Evolutionary conservation across 345 rosid genomes (phyloP).

Genomic region (Euphorbia peplus): DNA sequence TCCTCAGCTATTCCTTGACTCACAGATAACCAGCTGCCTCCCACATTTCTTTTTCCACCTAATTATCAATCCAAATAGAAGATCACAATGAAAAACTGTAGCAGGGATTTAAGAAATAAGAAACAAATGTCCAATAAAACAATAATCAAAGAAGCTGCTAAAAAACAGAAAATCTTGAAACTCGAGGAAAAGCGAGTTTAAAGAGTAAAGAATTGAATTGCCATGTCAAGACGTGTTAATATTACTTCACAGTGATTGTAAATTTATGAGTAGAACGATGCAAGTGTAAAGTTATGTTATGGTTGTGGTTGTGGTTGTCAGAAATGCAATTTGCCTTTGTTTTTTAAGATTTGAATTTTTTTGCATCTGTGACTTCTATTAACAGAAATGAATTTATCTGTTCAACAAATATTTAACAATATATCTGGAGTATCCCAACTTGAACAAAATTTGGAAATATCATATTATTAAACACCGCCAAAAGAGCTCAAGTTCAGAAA

Average conservation of each 20-base stretch:
- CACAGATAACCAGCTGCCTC: conserved; percentile 96
- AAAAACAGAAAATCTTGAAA: neutral
- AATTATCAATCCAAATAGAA: conserved; percentile 22
- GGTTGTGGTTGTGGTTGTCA: neutral
- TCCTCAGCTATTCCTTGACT: conserved; percentile 98
- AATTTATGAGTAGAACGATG: neutral
- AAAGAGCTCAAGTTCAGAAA: too few relatives aligned
- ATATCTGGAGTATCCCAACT: neutral
- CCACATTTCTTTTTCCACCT: conserved; percentile 82
- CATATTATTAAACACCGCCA: neutral
- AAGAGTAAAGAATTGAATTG: too few relatives aligned
- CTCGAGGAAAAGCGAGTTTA: neutral
- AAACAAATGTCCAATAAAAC: neutral
- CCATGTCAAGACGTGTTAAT: neutral
- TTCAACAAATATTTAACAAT: neutral
- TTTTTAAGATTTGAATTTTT: neutral
- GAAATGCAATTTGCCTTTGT: neutral
- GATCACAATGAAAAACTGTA: conserved; percentile 13
- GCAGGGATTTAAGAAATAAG: neutral
- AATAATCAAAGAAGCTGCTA: neutral
- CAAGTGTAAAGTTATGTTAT: neutral
- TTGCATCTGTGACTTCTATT: neutral
- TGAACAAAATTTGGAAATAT: neutral
- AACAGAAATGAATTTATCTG: neutral
- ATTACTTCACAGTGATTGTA: neutral